phyloP scores from a whole-genome alignment of 2,329 filamentous ascomycete species.

The Aspergillus eucalypticola region DNA sequence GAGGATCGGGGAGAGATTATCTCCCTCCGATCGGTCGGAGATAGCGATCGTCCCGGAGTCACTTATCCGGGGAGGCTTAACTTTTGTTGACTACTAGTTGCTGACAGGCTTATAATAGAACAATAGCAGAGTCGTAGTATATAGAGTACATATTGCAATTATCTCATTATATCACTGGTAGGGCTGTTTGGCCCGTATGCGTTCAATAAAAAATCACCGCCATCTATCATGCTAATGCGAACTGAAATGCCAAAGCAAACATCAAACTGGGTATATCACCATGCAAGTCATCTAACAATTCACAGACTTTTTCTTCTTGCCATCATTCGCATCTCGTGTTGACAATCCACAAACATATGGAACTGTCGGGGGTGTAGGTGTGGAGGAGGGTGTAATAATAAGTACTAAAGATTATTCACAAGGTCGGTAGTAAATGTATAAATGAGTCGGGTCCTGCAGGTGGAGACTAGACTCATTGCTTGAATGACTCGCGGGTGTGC shows the following conservation, averaged over 20 bases:
- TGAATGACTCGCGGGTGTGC: slow-evolving; percentile 43
- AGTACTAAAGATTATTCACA: slow-evolving; percentile 24
- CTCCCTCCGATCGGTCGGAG: not conserved
- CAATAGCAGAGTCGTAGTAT: too few relatives aligned
- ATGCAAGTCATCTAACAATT: slow-evolving; percentile 11
- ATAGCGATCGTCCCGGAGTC: not conserved
- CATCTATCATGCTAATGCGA: slow-evolving; percentile 17
- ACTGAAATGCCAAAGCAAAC: slow-evolving; percentile 4
- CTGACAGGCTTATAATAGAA: too few relatives aligned
- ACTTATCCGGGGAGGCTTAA: not conserved
- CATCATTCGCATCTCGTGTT: slow-evolving; percentile 15
- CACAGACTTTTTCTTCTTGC: slow-evolving; percentile 13
- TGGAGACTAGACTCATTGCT: slow-evolving; percentile 12
- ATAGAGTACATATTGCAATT: not conserved
- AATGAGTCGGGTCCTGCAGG: not conserved
- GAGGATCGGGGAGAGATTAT: not conserved
- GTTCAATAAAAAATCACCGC: slow-evolving; percentile 4
- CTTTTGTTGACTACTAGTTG: too few relatives aligned
- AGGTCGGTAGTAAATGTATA: slow-evolving; percentile 4
- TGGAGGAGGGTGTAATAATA: slow-evolving; percentile 11
- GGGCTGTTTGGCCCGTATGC: not conserved
- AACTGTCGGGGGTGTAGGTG: not conserved
- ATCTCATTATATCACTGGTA: not conserved
- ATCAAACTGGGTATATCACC: slow-evolving; percentile 24
- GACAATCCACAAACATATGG: slow-evolving; percentile 4